Conservation (phyloP, 2,329 filamentous ascomycete species). For the Ophiocordyceps australis region DNA sequence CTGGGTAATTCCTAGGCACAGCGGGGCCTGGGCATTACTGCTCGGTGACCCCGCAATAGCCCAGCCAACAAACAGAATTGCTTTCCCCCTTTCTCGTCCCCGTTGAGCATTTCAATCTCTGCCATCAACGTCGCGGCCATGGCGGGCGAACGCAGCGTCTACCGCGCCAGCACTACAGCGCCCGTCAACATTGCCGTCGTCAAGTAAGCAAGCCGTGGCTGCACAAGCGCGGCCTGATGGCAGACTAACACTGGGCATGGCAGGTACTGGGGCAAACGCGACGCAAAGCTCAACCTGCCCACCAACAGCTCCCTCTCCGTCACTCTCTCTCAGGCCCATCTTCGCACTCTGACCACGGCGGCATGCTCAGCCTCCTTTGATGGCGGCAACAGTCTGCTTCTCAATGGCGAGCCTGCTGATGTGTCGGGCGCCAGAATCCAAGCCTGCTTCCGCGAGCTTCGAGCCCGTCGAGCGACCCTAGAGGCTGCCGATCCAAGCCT, state of each 20-base stretch:
- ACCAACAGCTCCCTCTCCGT: slow-evolving; percentile 97
- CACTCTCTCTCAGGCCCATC: slow-evolving; percentile 82
- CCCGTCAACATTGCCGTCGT: slow-evolving; percentile 97
- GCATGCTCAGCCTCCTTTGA: slow-evolving; percentile 64
- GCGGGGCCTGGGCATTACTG: too few relatives aligned
- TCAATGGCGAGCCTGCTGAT: slow-evolving; percentile 73
- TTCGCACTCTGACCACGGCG: slow-evolving; percentile 90
- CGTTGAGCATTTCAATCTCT: too few relatives aligned
- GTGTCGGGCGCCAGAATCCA: slow-evolving; percentile 81
- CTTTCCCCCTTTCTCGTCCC: too few relatives aligned
- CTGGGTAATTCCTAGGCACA: too few relatives aligned
- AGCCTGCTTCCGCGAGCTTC: slow-evolving; percentile 79
- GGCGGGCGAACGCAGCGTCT: slow-evolving; percentile 41
- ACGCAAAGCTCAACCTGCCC: slow-evolving; percentile 82
- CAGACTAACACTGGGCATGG: background rate
- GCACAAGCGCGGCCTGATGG: background rate
- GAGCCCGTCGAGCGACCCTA: slow-evolving; percentile 55
- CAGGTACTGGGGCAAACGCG: slow-evolving; percentile 88
- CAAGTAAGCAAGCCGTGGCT: slow-evolving; percentile 41
- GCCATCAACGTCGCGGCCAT: too few relatives aligned
- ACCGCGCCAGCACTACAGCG: slow-evolving; percentile 87
- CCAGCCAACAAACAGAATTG: too few relatives aligned
- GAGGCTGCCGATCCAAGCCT: slow-evolving; percentile 55
- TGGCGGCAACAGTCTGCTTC: slow-evolving; percentile 50
- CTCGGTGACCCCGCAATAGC: too few relatives aligned